These are phyloP conservation scores for Teratosphaeria pseudoeucalypti DNA, from an alignment of 2,329 filamentous ascomycete genomes.

Conservation along the genomic window DNA sequence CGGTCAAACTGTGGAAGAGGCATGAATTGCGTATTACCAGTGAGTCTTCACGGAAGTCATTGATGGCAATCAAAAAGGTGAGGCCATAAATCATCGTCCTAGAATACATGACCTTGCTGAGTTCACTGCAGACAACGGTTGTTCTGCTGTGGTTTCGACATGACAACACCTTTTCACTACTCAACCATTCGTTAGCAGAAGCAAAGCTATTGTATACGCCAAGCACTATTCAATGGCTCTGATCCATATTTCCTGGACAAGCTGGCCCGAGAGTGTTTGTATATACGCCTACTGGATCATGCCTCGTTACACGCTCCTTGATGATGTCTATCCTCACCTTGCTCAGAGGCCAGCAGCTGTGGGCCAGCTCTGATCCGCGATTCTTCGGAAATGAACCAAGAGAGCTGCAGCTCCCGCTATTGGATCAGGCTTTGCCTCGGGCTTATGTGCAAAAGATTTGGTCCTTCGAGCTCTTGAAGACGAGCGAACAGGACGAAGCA, in stretches of 20 bases:
- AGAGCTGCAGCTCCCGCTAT: neutral
- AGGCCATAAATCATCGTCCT: neutral
- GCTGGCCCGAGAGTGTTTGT: neutral
- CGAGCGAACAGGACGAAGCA: neutral
- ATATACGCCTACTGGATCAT: neutral
- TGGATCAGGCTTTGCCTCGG: neutral
- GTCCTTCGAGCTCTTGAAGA: neutral
- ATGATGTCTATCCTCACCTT: neutral
- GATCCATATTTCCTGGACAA: neutral
- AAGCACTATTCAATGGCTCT: neutral
- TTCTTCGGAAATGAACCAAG: neutral
- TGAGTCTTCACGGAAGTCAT: too few relatives aligned
- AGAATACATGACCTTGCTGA: neutral
- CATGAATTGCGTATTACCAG: neutral
- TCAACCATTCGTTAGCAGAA: neutral
- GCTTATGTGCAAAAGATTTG: neutral
- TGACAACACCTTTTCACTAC: neutral
- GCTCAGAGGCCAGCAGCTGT: neutral
- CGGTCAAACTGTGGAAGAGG: neutral
- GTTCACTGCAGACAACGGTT: neutral
- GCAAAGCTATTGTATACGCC: neutral
- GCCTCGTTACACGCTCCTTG: neutral
- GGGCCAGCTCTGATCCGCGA: neutral
- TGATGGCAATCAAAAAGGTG: too few relatives aligned
- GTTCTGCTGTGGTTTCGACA: neutral